phyloP scores from a whole-genome alignment of 805 yeast species.

The Saccharomyces eubayanus region DNA sequence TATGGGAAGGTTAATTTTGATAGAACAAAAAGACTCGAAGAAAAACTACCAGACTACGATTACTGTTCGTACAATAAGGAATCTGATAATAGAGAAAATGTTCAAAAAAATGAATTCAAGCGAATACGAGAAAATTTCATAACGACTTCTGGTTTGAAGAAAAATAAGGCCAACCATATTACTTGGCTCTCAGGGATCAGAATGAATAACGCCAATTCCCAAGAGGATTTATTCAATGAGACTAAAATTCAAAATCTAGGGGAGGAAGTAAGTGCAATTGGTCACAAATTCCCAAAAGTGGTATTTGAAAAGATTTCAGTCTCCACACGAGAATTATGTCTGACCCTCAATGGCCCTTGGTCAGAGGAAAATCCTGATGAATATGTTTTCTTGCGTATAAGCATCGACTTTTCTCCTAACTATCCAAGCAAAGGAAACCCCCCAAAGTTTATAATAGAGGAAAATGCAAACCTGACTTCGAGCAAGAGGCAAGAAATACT shows the following conservation, averaged over 20 bases:
- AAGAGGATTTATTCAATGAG: constrained; percentile 32
- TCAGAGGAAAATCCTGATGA: constrained; percentile 33
- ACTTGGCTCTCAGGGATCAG: constrained; percentile 93
- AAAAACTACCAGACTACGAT: constrained; percentile 36
- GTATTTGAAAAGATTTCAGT: constrained; percentile 83
- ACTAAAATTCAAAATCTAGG: constrained; percentile 58
- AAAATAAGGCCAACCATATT: constrained; percentile 48
- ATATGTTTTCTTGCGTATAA: constrained; percentile 58
- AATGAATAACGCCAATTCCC: constrained; percentile 36
- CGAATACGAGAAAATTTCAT: constrained; percentile 35
- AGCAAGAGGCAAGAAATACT: constrained; percentile 45
- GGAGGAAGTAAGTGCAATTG: constrained; percentile 83
- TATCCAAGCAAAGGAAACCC: constrained; percentile 54
- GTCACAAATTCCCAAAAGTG: constrained; percentile 81
- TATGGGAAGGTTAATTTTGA: constrained; percentile 41
- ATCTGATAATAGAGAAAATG: constrained; percentile 31
- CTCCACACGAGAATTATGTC: constrained; percentile 67
- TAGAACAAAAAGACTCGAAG: constrained; percentile 32
- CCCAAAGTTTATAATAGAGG: constrained; percentile 64
- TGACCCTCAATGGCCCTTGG: constrained; percentile 82
- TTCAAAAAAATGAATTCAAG: constrained; percentile 16
- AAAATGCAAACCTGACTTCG: constrained; percentile 57
- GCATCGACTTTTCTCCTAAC: constrained; percentile 56
- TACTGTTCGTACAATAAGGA: constrained; percentile 46
- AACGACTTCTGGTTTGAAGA: constrained; percentile 32